These are phyloP conservation scores for Uromyces viciae-fabae DNA, from an alignment of 1,284 basidiomycete species.

Conservation along the genomic window DNA sequence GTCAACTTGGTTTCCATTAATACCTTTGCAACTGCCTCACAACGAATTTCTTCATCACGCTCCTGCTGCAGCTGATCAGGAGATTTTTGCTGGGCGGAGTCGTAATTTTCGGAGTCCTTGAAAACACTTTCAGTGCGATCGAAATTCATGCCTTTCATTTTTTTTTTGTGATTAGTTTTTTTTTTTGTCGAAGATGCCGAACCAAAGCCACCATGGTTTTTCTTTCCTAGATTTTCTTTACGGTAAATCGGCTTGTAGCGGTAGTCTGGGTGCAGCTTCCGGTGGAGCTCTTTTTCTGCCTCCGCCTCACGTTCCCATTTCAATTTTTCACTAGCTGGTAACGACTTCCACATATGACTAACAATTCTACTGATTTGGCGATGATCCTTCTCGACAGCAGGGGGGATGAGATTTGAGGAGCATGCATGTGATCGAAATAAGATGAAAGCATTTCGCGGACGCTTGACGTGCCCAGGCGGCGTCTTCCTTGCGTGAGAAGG, in stretches of 20 bases:
- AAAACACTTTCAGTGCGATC: not conserved
- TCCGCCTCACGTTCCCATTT: slow-evolving; percentile 52
- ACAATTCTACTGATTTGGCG: slow-evolving; percentile 53
- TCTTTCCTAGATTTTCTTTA: slow-evolving; percentile 43
- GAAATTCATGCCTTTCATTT: not conserved
- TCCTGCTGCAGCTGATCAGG: slow-evolving; percentile 13
- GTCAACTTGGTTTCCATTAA: slow-evolving; percentile 39
- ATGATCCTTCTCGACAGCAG: slow-evolving; percentile 48
- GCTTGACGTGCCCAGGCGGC: slow-evolving; percentile 43
- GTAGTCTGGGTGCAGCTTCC: slow-evolving; percentile 50
- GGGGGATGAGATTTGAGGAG: slow-evolving; percentile 43
- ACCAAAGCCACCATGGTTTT: slow-evolving; percentile 16
- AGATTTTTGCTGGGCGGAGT: not conserved
- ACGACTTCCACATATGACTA: slow-evolving; percentile 51
- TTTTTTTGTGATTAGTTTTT: slow-evolving; percentile 13
- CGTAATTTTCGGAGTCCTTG: not conserved
- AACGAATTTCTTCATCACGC: slow-evolving; percentile 35
- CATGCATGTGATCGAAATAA: slow-evolving; percentile 42
- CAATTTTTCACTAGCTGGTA: slow-evolving; percentile 49
- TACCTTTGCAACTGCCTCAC: slow-evolving; percentile 36
- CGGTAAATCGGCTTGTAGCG: slow-evolving; percentile 51
- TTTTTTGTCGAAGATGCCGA: slow-evolving; percentile 16
- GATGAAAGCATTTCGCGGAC: slow-evolving; percentile 44
- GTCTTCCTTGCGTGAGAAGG: slow-evolving; percentile 45
- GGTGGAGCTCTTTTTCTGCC: slow-evolving; percentile 51